phyloP scores from a whole-genome alignment of 768 basidiomycete genomes.

The Tubosaeta sp. region DNA sequence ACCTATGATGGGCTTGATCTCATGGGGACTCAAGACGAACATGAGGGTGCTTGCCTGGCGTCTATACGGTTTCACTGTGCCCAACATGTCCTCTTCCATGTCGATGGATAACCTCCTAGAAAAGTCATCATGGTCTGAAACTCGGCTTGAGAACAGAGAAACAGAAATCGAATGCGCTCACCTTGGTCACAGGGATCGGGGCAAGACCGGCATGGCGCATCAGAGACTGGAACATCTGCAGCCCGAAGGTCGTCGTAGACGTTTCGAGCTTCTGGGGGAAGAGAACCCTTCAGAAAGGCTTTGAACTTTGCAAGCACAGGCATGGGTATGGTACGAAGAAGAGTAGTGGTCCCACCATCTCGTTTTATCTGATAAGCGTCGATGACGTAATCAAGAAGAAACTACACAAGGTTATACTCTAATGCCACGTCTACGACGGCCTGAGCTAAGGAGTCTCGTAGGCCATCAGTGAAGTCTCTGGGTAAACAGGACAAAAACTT shows the following conservation, averaged over 20 bases:
- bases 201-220: conserved; percentile 69
- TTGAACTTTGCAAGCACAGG: conserved; percentile 24
- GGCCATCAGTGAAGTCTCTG: conserved; percentile 1
- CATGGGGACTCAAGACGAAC: neutral
- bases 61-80: conserved; percentile 77
- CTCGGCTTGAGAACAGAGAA: conserved; percentile 19
- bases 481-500: neutral
- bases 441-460: neutral
- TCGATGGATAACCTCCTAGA: conserved; percentile 73
- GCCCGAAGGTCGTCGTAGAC: conserved; percentile 50
- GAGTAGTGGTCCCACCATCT: too few species aligned
- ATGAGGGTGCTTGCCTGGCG: conserved; percentile 56
- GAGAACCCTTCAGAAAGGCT: conserved; percentile 12
- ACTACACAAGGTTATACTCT: neutral
- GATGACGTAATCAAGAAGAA: neutral
- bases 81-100: conserved; percentile 77
- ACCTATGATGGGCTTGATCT: conserved; percentile 42
- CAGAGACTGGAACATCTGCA: conserved; percentile 59
- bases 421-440: neutral
- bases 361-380: conserved; percentile 2
- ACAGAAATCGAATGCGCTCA: conserved; percentile 25
- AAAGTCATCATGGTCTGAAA: conserved; percentile 67
- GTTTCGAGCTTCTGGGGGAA: conserved; percentile 33
- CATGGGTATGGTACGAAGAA: conserved; percentile 10
- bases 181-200: conserved; percentile 76